A percentile compares a stretch with the other conserved stretches of the same genome.
These are phyloP conservation scores for Tylopilus rubrobrunneus DNA, from an alignment of 768 basidiomycete species.

Conservation along the genomic window DNA sequence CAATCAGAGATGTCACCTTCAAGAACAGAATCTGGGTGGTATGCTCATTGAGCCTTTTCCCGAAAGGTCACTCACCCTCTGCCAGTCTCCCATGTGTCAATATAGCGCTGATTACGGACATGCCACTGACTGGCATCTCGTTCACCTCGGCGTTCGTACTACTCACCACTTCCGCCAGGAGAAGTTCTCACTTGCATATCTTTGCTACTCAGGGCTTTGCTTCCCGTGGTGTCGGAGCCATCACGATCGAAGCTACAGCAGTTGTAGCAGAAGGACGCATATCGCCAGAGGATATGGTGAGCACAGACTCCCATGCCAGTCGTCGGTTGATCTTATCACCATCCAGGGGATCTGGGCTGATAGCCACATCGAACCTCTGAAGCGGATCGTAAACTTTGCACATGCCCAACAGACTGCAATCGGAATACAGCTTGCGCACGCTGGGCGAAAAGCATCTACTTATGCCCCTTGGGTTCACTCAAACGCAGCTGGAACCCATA, in stretches of 20 bases:
- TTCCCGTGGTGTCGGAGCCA: slow-evolving; percentile 64
- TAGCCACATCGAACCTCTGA: slow-evolving; percentile 65
- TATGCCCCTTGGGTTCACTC: slow-evolving; percentile 62
- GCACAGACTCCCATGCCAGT: slow-evolving; percentile 6
- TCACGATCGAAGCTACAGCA: slow-evolving; percentile 72
- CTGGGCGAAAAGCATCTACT: slow-evolving; percentile 66
- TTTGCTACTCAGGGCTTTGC: slow-evolving; percentile 49
- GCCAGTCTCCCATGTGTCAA: slow-evolving; percentile 76
- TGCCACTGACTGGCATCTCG: slow-evolving; percentile 80
- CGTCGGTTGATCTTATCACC: background rate
- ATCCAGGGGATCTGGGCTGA: slow-evolving; percentile 69
- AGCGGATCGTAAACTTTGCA: slow-evolving; percentile 68
- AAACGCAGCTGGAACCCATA: slow-evolving; percentile 32
- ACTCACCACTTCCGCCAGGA: background rate
- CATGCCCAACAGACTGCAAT: slow-evolving; percentile 68
- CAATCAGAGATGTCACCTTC: slow-evolving; percentile 57
- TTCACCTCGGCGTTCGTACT: slow-evolving; percentile 60
- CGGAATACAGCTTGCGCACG: slow-evolving; percentile 79
- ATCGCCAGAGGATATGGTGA: slow-evolving; percentile 69
- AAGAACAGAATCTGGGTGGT: slow-evolving; percentile 75
- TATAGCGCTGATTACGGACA: slow-evolving; percentile 74
- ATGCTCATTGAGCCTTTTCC: background rate
- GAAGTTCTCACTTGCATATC: background rate
- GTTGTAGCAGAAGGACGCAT: slow-evolving; percentile 75
- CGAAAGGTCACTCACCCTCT: background rate